These are phyloP conservation scores for Fusarium sp. DNA, from an alignment of 2,329 filamentous ascomycete genomes.

Conservation along the genomic window DNA sequence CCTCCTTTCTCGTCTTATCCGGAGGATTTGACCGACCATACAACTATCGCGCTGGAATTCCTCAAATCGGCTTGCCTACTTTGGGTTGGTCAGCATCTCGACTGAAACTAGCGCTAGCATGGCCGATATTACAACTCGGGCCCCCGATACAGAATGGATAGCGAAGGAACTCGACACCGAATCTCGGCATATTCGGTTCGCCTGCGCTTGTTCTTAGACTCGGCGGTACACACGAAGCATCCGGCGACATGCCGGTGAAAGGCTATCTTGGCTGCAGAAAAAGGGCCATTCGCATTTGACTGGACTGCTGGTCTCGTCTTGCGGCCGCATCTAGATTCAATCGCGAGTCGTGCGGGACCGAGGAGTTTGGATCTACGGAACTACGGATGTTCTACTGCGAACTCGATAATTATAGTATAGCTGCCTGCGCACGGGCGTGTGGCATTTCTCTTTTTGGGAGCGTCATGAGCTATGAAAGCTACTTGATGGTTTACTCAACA, in stretches of 20 bases:
- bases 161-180: not conserved
- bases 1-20: slow-evolving; percentile 28
- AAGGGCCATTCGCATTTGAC: not conserved
- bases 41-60: slow-evolving; percentile 27
- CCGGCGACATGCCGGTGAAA: slow-evolving; percentile 3
- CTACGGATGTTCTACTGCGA: slow-evolving; percentile 1
- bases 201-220: slow-evolving; percentile 14
- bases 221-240: slow-evolving; percentile 3
- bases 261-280: not conserved
- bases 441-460: not conserved
- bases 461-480: not conserved
- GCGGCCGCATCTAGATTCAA: not conserved
- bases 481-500: not conserved
- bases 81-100: slow-evolving; percentile 26
- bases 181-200: slow-evolving; percentile 2
- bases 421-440: slow-evolving; percentile 16
- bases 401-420: not conserved
- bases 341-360: slow-evolving; percentile 1
- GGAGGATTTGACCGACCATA: slow-evolving; percentile 13
- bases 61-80: slow-evolving; percentile 25
- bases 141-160: slow-evolving; percentile 18
- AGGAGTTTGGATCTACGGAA: not conserved
- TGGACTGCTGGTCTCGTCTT: slow-evolving; percentile 7
- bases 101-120: slow-evolving; percentile 35
- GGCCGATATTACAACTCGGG: slow-evolving; percentile 11